A percentile compares a stretch with the other conserved stretches of the same genome.
Conservation (phyloP, 1,284 basidiomycete species). For the Microbotryum scabiosae region DNA sequence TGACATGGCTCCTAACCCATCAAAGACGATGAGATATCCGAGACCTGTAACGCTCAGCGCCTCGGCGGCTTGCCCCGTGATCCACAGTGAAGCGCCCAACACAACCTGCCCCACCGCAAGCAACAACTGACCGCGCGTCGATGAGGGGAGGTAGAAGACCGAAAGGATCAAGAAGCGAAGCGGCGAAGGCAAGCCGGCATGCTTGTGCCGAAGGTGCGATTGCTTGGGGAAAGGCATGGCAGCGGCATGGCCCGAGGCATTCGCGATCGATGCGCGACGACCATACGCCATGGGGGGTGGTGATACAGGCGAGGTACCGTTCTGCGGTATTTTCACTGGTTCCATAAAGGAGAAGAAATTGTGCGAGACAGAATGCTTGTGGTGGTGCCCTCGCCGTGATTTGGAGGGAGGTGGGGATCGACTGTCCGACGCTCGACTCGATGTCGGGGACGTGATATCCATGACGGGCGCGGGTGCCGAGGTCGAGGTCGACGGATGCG, state of each 20-base stretch:
- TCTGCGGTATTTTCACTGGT: not conserved
- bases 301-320: not conserved
- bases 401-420: not conserved
- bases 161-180: slow-evolving; percentile 30
- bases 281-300: not conserved
- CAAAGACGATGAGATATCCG: slow-evolving; percentile 94
- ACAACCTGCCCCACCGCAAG: slow-evolving; percentile 45
- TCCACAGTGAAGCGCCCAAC: slow-evolving; percentile 62
- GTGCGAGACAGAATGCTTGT: slow-evolving; percentile 87
- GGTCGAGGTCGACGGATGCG: slow-evolving; percentile 15
- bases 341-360: slow-evolving; percentile 85
- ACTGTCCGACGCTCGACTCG: not conserved
- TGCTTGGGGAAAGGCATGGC: slow-evolving; percentile 7
- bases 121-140: slow-evolving; percentile 40
- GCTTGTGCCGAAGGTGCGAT: slow-evolving; percentile 17
- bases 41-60: slow-evolving; percentile 79
- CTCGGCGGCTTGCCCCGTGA: slow-evolving; percentile 79
- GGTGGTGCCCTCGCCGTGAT: slow-evolving; percentile 40
- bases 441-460: not conserved
- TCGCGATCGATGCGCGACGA: not conserved
- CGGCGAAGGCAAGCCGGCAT: slow-evolving; percentile 32
- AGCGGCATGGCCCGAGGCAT: slow-evolving; percentile 11
- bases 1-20: slow-evolving; percentile 55
- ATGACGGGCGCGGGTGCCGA: not conserved
- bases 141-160: slow-evolving; percentile 37